Evolutionary conservation across 192 early-diverging fungal genomes (phyloP), one percentile per base, ranked within the genome.

Genomic region (Chytriomyces sp.): DNA sequence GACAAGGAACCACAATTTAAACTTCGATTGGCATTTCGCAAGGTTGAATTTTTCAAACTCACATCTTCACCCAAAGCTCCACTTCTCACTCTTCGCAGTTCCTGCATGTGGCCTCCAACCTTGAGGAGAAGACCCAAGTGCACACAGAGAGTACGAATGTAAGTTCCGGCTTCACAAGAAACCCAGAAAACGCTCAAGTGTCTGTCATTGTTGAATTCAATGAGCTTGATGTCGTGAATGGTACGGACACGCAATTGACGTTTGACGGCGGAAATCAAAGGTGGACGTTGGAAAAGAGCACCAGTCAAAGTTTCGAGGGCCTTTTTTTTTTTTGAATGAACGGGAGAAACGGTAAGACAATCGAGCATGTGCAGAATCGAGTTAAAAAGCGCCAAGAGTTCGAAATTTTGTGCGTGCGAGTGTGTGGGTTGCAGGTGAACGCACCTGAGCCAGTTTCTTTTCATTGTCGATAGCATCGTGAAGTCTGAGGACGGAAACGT

Each of bases 61-160:
- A 90, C 89, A 81, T 93, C 91, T 85, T 99, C 97, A 6, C 92
- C 90, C 67, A 92, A 86, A 47, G 93, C 92, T 60, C 97, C 97
- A 61, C 94, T 96, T 47, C 97, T 91, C 59, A 99, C 96, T 83
- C 97, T 91, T 69, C 97, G 91, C 68, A 99, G 92, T 86, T 99
- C 97, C 88, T 97, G 95, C 97, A 99, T 99, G 80, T 99, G 97
- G 18, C 96, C 97, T 80, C 97, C 97, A 67, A 94, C 94, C 64
- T 94, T 94, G 63, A 99, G 87, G 67, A 99, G 84, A 9, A 99
- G 87, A 78, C 97, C 97, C 84, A 99, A 82, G 82, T 99, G 97
- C 44, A 98, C 96, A 82, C 97, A 99, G 67, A 99, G 84, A n/a
- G 97, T 99, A 88, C 97, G 94, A 84, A 99, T 96, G 81, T 99